Evolutionary conservation across 768 basidiomycete species (phyloP).

Genomic region (Lactarius hatsudake): DNA sequence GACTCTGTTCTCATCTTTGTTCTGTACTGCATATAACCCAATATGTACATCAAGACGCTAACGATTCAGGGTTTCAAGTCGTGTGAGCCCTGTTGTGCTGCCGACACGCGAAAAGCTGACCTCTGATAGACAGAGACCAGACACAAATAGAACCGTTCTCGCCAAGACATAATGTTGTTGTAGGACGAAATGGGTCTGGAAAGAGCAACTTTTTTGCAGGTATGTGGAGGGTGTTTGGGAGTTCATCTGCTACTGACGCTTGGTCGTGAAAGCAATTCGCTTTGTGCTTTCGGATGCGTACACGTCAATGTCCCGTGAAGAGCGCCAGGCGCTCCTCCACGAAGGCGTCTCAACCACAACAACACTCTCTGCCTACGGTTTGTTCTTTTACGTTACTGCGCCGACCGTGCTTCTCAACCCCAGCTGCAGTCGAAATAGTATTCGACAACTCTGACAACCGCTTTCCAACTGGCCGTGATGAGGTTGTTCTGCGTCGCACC

Average conservation of each 20-base stretch:
- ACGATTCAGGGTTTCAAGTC: slow-evolving; percentile 98
- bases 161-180: slow-evolving; percentile 91
- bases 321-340: slow-evolving; percentile 88
- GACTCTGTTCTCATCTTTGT: not conserved
- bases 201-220: slow-evolving; percentile 99
- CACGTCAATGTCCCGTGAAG: slow-evolving; percentile 91
- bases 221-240: slow-evolving; percentile 36
- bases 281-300: slow-evolving; percentile 98
- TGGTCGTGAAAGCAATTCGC: slow-evolving; percentile 66
- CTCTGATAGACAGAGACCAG: slow-evolving; percentile 71
- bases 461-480: slow-evolving; percentile 88
- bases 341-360: slow-evolving; percentile 87
- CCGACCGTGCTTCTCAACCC: slow-evolving; percentile 1
- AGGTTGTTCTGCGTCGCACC: slow-evolving; percentile 85
- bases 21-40: not conserved
- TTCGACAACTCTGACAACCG: slow-evolving; percentile 95
- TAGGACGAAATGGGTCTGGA: slow-evolving; percentile 95
- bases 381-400: slow-evolving; percentile 28
- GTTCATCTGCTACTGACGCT: not conserved
- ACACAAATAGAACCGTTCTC: slow-evolving; percentile 94
- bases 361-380: slow-evolving; percentile 89
- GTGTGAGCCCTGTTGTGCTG: slow-evolving; percentile 49
- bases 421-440: slow-evolving; percentile 73
- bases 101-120: slow-evolving; percentile 7
- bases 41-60: slow-evolving; percentile 83